Evolutionary conservation across 2,329 filamentous ascomycete genomes (phyloP).

Genomic region (Penicillium expansum): DNA sequence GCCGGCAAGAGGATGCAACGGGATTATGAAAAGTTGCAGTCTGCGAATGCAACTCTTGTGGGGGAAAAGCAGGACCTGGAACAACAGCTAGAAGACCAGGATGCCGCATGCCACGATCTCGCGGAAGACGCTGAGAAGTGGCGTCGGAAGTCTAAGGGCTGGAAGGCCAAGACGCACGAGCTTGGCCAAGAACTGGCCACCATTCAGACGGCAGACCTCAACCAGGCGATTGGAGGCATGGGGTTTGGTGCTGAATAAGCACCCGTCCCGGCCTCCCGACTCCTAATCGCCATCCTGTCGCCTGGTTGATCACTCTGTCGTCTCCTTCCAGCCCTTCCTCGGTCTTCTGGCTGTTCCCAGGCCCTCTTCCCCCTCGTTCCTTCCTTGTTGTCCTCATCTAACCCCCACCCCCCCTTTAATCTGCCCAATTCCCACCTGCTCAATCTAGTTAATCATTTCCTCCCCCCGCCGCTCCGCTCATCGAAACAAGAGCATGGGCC

Average conservation of each 20-base stretch:
- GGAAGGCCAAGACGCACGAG: background rate
- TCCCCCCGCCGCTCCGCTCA: background rate
- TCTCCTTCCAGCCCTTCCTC: background rate
- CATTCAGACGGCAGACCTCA: background rate
- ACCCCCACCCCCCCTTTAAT: background rate
- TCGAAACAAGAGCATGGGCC: slow-evolving; percentile 7
- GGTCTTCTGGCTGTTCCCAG: too few species aligned
- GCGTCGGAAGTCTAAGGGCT: background rate
- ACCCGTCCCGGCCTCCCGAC: background rate
- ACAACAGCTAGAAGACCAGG: background rate
- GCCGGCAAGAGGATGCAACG: background rate
- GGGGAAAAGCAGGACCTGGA: background rate
- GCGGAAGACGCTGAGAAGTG: background rate
- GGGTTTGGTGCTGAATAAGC: background rate
- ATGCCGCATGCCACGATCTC: background rate
- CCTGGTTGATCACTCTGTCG: background rate
- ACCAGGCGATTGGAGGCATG: background rate
- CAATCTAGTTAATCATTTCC: background rate
- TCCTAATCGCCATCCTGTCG: background rate
- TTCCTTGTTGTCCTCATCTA: background rate
- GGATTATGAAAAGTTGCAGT: too few species aligned
- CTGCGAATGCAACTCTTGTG: background rate
- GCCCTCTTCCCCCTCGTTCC: background rate
- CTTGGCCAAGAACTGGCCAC: background rate
- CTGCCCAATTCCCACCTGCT: background rate